These are phyloP conservation scores for Puccinia polysora DNA, from an alignment of 1,284 basidiomycete species.

Conservation along the genomic window DNA sequence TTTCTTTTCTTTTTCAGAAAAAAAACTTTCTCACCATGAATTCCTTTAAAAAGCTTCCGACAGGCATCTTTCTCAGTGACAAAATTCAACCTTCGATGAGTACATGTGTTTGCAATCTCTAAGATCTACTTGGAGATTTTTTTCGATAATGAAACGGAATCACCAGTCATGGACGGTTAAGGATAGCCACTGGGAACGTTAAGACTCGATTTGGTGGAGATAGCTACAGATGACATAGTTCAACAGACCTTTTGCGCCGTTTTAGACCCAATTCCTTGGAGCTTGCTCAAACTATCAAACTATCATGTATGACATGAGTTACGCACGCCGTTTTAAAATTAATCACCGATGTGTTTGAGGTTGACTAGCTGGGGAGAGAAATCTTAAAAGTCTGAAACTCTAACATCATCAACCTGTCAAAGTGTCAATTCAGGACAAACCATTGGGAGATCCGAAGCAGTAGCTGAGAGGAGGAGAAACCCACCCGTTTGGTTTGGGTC, in stretches of 20 bases:
- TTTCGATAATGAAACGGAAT: neutral
- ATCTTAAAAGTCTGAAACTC: neutral
- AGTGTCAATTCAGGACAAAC: neutral
- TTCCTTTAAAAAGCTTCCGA: conserved; percentile 3
- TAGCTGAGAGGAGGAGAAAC: neutral
- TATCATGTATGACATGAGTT: too few relatives aligned
- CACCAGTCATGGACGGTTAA: too few relatives aligned
- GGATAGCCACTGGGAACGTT: too few relatives aligned
- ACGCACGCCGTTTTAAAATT: neutral
- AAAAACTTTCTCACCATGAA: conserved; percentile 4
- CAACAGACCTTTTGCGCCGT: conserved; percentile 11
- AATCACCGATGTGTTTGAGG: neutral
- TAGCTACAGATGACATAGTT: too few relatives aligned
- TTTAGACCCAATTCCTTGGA: conserved; percentile 28
- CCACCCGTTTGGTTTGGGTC: conserved; percentile 18
- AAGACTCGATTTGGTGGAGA: too few relatives aligned
- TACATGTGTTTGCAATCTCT: conserved; percentile 22
- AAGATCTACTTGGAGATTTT: conserved; percentile 3
- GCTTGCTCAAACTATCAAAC: conserved; percentile 8
- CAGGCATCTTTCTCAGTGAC: conserved; percentile 14
- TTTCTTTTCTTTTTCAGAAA: too few relatives aligned
- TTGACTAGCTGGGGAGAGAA: conserved; percentile 3
- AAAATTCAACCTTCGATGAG: conserved; percentile 22
- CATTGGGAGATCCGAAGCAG: neutral
- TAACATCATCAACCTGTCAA: conserved; percentile 5